phyloP scores from a whole-genome alignment of 2,329 filamentous ascomycete genomes.

The Fusarium algeriense region DNA sequence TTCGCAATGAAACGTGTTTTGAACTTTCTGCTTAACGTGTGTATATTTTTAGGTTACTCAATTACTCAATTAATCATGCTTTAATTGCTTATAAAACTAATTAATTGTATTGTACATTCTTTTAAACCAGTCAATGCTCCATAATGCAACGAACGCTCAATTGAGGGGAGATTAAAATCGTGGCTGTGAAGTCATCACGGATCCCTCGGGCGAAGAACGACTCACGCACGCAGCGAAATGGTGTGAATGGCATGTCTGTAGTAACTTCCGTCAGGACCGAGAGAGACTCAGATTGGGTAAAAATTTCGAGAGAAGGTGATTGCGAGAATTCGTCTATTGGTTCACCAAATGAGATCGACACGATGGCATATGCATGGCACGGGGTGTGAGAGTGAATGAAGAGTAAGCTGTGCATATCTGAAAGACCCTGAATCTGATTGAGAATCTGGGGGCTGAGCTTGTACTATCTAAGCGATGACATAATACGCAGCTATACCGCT shows the following conservation, averaged over 20 bases:
- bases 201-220: slow-evolving; percentile 21
- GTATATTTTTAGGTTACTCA: slow-evolving; percentile 21
- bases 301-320: slow-evolving; percentile 15
- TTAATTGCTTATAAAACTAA: background rate
- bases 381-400: background rate
- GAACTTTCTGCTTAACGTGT: background rate
- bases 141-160: background rate
- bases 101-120: background rate
- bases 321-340: slow-evolving; percentile 38
- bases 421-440: slow-evolving; percentile 4
- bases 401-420: slow-evolving; percentile 26
- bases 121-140: background rate
- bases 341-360: slow-evolving; percentile 17
- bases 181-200: slow-evolving; percentile 29
- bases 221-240: slow-evolving; percentile 6
- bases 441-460: slow-evolving; percentile 13
- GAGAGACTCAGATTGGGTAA: slow-evolving; percentile 2
- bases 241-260: slow-evolving; percentile 12
- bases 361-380: slow-evolving; percentile 16
- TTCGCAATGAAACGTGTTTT: slow-evolving; percentile 35
- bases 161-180: background rate
- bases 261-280: slow-evolving; percentile 16
- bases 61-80: background rate
- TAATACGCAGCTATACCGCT: slow-evolving; percentile 3
- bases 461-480: slow-evolving; percentile 23